Evolutionary conservation across 306 rosid genomes (phyloP), one percentile per base, ranked within the genome.

Genomic region (Calophaca sinica): DNA sequence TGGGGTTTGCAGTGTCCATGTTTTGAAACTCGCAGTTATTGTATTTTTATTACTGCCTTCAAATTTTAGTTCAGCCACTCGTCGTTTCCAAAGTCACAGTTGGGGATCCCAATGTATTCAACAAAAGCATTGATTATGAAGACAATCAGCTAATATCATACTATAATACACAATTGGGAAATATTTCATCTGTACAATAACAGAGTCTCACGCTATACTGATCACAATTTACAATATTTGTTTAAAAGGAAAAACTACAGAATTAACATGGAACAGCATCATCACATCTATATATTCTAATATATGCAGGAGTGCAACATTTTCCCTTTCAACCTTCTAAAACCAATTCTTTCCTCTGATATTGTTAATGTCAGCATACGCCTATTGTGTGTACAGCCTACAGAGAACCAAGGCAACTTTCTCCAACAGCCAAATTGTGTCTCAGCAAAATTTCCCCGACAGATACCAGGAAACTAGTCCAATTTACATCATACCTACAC

Each of bases 401-500:
- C 59, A 65, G 62, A 52, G 7, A 72, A 48, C 68, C 69, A 15
- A 57, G 51, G 35, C 54, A 60, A 72, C 71, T 44, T 74, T 70
- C 78, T 62, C 68, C 82, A 68, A 35, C 66, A 66, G 49, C 62
- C 76, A 54, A 49, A 64, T 41, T 71, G 70, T 67, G 71, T 57
- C 79, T 60, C 44, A n/a, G 59, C 77, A 55, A 73, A 51, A 61
- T 15, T 41, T 69, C 68, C 38, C 35, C 26, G 68, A 48, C 80
- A 71, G 58, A 58, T 64, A 26, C 53, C 79, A 71, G 52, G 73
- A 80, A 72, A 64, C 81, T 59, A 79, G 7, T 75, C 70, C 84
- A 70, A 60, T 78, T 68, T 75, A 75, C 85, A 73, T 42, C 87
- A 71, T 78, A 29, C 84, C 87, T 90, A 83, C 78, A 75, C 38